Base-by-base conservation (phyloP, 441 rosid species). In the Croton setiger region DNA sequence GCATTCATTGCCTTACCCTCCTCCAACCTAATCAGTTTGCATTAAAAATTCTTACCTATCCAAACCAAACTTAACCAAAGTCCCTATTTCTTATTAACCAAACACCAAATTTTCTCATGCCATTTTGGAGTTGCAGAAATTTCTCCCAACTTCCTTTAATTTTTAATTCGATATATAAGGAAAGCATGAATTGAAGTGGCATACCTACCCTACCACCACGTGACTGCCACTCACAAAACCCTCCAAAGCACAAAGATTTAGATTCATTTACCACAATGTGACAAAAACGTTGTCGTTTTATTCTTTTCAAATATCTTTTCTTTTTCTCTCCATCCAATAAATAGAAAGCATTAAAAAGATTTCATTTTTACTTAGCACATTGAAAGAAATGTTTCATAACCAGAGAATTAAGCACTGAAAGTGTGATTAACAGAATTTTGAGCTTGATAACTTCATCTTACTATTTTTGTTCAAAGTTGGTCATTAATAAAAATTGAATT, bases 181-280 rank as follows among this genome's bases (percentile, higher is more conserved):
- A 71, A 44, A 31, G 12, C 61, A 21, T 37, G 15, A 3, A 3
- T 11, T 13, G 51, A n/a, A 60, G 47, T 45, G 71, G 64, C 60
- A 59, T 33, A 39, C 61, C 49, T 60, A 56, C 81, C 85, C 85
- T 72, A 68, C 83, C 83, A 81, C 83, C 83, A 81, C 41, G 86
- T 70, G 85, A 72, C 63, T 1, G 59, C 55, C 82, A 70, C 67
- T 58, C 56, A 55, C 72, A 58, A 63, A 35, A 18, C 44, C 67
- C 2, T 27, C 31, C 35, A 43, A 52, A 58, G 3, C 13, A n/a
- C 31, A 31, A 14, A 54, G 23, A 14, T 55, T 0, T n/a, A 14
- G 9, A 15, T 45, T 63, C 17, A 8, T 9, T 13, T 13, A n/a
- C 48, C 10, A 2, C 4, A 15, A 6, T 0, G 0, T 4, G n/a